A percentile compares a stretch with the other conserved stretches of the same genome.
These are phyloP conservation scores for Puccinia horiana DNA, from an alignment of 1,284 basidiomycete genomes.

Conservation along the genomic window DNA sequence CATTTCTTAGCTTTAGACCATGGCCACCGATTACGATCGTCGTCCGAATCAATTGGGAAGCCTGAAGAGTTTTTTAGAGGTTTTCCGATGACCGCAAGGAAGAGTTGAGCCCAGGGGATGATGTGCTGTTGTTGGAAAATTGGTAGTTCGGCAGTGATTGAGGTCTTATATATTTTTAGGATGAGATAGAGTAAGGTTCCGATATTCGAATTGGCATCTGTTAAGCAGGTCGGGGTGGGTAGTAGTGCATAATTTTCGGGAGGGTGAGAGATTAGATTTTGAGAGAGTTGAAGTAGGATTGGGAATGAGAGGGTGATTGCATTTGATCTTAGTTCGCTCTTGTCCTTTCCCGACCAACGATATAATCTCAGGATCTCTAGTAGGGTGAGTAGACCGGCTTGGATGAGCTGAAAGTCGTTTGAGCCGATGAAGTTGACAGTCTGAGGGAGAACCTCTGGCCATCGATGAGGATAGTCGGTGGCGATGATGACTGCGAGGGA, in stretches of 20 bases:
- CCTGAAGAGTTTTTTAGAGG: slow-evolving; percentile 65
- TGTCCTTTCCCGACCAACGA: slow-evolving; percentile 25
- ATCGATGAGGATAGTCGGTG: slow-evolving; percentile 24
- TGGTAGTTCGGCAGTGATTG: slow-evolving; percentile 71
- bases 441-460: slow-evolving; percentile 36
- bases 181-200: slow-evolving; percentile 28
- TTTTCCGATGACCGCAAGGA: slow-evolving; percentile 71
- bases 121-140: slow-evolving; percentile 75
- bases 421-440: slow-evolving; percentile 8
- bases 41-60: slow-evolving; percentile 68
- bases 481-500: slow-evolving; percentile 35
- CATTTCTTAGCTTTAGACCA: slow-evolving; percentile 91
- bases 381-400: slow-evolving; percentile 25
- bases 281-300: slow-evolving; percentile 9
- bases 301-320: slow-evolving; percentile 25
- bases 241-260: background rate
- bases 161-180: slow-evolving; percentile 63
- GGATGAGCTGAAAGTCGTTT: slow-evolving; percentile 6
- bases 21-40: slow-evolving; percentile 72
- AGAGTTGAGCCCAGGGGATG: slow-evolving; percentile 78
- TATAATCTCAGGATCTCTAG: slow-evolving; percentile 37
- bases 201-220: slow-evolving; percentile 37
- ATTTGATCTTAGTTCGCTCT: slow-evolving; percentile 9
- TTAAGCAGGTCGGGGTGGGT: slow-evolving; percentile 12
- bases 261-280: slow-evolving; percentile 1